Evolutionary conservation across 2,329 filamentous ascomycete genomes (phyloP).

Genomic region (Diaporthe longicolla): DNA sequence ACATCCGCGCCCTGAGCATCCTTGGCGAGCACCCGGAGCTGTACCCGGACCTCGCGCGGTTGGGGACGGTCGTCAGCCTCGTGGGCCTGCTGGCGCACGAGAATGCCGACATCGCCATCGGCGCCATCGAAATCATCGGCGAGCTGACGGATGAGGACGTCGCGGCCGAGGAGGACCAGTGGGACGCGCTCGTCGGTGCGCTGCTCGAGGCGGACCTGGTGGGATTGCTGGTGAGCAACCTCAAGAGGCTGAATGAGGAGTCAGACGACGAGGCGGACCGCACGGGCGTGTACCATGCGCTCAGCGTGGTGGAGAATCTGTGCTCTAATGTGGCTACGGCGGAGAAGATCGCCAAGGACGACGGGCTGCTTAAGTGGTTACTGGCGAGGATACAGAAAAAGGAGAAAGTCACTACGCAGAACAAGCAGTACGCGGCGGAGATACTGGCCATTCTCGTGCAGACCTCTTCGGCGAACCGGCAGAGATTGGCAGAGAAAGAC

Average conservation of each 20-base stretch:
- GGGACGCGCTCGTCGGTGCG: constrained; percentile 80
- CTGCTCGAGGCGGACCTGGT: constrained; percentile 79
- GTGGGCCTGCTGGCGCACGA: constrained; percentile 91
- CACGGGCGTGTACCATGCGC: constrained; percentile 86
- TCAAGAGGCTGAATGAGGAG: constrained; percentile 84
- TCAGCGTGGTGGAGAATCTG: constrained; percentile 88
- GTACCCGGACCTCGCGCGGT: constrained; percentile 83
- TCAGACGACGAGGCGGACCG: constrained; percentile 76
- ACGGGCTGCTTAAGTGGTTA: constrained; percentile 81
- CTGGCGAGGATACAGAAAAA: constrained; percentile 79
- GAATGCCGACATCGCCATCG: constrained; percentile 96
- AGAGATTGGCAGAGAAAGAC: constrained; percentile 74
- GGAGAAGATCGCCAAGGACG: constrained; percentile 79
- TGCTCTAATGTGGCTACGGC: constrained; percentile 78
- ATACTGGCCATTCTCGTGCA: constrained; percentile 91
- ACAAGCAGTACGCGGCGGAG: constrained; percentile 96
- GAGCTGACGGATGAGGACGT: constrained; percentile 97
- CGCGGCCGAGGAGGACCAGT: constrained; percentile 82
- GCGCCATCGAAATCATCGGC: constrained; percentile 87
- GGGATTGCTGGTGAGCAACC: constrained; percentile 81
- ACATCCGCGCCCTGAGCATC: constrained; percentile 89
- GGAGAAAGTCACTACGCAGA: constrained; percentile 79
- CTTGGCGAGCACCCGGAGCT: constrained; percentile 88
- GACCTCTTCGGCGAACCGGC: constrained; percentile 76
- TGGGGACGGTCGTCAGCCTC: constrained; percentile 80